A percentile compares a stretch with the other conserved stretches of the same genome.
Evolutionary conservation across 768 basidiomycete genomes (phyloP).

Genomic region (Lactarius sanguifluus): DNA sequence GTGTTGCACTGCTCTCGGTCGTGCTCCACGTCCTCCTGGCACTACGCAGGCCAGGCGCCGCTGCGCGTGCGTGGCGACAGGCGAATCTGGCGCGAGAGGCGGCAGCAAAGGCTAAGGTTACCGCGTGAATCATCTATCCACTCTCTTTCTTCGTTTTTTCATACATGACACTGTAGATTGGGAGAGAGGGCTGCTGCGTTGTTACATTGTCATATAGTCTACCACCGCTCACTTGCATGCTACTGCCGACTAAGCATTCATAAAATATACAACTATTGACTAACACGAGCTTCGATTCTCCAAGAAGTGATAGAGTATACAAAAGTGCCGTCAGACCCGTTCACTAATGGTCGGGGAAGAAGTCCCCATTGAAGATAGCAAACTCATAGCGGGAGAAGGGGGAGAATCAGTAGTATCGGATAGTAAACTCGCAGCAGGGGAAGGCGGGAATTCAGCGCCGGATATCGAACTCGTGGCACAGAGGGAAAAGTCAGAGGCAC

Average conservation of each 20-base stretch:
- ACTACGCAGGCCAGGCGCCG: slow-evolving; percentile 65
- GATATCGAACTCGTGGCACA: neutral
- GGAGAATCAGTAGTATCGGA: neutral
- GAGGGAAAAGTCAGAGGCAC: neutral
- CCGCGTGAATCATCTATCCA: neutral
- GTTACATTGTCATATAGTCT: no score
- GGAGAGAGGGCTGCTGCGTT: neutral
- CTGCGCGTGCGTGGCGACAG: slow-evolving; percentile 63
- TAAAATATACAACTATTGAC: neutral
- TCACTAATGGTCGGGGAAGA: no score
- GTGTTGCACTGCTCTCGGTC: slow-evolving; percentile 80
- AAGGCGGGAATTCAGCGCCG: neutral
- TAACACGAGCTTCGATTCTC: neutral
- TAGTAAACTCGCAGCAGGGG: neutral
- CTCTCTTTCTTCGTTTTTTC: no score
- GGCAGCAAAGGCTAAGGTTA: neutral
- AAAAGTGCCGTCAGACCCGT: neutral
- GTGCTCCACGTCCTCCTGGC: slow-evolving; percentile 75
- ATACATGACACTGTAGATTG: no score
- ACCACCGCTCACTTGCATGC: no score
- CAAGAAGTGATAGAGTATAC: neutral
- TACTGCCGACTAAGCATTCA: neutral
- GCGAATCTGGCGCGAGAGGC: slow-evolving; percentile 31
- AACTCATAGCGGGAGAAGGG: neutral
- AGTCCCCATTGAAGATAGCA: neutral